Conservation (phyloP, 2,329 filamentous ascomycete genomes). For the Fusarium nurragi region DNA sequence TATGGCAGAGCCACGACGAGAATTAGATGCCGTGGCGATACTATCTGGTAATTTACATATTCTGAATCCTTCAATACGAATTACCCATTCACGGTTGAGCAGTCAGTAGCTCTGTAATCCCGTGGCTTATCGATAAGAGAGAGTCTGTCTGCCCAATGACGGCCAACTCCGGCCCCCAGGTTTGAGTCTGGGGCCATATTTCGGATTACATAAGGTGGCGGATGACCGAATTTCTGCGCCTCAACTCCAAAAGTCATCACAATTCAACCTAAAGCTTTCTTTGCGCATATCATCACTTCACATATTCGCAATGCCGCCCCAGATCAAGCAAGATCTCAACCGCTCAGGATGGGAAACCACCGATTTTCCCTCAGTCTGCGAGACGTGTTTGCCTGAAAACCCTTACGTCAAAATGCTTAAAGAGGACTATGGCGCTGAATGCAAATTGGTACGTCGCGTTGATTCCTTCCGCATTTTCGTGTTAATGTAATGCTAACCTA, state of each 20-base stretch:
- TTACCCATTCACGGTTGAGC: background rate
- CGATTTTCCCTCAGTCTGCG: constrained; percentile 87
- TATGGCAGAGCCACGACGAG: background rate
- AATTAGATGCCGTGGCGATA: no score
- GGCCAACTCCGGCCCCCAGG: constrained; percentile 21
- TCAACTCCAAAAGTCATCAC: constrained; percentile 42
- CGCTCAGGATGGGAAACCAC: constrained; percentile 95
- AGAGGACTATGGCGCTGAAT: constrained; percentile 91
- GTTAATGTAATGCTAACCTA: background rate
- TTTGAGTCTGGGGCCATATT: constrained; percentile 16
- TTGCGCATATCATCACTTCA: constrained; percentile 34
- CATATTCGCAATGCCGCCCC: constrained; percentile 73
- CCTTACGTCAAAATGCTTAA: constrained; percentile 99
- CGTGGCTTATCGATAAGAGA: constrained; percentile 44
- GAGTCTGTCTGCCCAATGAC: constrained; percentile 21
- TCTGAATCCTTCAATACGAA: no score
- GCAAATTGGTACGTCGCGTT: constrained; percentile 65
- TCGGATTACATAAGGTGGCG: constrained; percentile 43
- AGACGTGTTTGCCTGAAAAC: constrained; percentile 94
- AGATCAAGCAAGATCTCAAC: constrained; percentile 97
- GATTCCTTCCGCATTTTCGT: background rate
- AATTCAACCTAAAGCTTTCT: constrained; percentile 24
- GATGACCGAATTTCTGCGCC: constrained; percentile 41
- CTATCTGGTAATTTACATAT: background rate
- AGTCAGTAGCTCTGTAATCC: background rate